Evolutionary conservation across 2,329 filamentous ascomycete genomes (phyloP).

Genomic region (Fusarium sp.): DNA sequence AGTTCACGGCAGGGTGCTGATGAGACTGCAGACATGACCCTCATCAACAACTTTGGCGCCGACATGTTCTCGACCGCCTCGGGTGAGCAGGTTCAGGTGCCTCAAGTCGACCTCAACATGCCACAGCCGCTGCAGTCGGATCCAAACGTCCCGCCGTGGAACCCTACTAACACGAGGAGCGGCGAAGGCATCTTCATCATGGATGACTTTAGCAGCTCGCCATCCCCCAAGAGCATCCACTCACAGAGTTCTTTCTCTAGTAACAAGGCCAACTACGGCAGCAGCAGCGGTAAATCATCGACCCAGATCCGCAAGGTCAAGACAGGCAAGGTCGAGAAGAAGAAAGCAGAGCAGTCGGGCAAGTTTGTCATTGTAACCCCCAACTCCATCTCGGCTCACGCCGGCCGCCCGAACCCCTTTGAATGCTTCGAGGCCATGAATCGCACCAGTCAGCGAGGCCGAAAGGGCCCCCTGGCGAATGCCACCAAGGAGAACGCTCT

Average conservation of each 20-base stretch:
- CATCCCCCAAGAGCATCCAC: constrained; percentile 47
- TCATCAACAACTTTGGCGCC: constrained; percentile 49
- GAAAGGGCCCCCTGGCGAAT: constrained; percentile 66
- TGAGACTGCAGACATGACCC: constrained; percentile 45
- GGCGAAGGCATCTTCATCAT: constrained; percentile 51
- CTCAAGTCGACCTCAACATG: constrained; percentile 51
- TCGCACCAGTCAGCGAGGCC: constrained; percentile 64
- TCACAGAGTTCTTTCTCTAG: constrained; percentile 49
- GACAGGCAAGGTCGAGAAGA: constrained; percentile 60
- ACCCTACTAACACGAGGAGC: constrained; percentile 49
- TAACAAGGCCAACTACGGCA: constrained; percentile 37
- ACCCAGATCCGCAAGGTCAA: constrained; percentile 58
- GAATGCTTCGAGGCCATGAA: constrained; percentile 66
- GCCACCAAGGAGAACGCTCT: constrained; percentile 67
- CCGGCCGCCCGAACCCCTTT: constrained; percentile 63
- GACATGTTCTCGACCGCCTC: constrained; percentile 44
- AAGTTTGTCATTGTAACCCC: constrained; percentile 69
- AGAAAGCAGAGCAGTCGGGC: constrained; percentile 54
- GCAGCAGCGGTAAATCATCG: constrained; percentile 45
- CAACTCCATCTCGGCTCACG: constrained; percentile 63
- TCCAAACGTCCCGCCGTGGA: constrained; percentile 57
- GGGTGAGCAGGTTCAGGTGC: constrained; percentile 44
- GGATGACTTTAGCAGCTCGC: constrained; percentile 53
- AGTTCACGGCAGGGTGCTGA: constrained; percentile 34
- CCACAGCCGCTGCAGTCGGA: constrained; percentile 52